These are phyloP conservation scores for Coemansia sp. DNA, from an alignment of 192 early-diverging fungal genomes.

Conservation along the genomic window DNA sequence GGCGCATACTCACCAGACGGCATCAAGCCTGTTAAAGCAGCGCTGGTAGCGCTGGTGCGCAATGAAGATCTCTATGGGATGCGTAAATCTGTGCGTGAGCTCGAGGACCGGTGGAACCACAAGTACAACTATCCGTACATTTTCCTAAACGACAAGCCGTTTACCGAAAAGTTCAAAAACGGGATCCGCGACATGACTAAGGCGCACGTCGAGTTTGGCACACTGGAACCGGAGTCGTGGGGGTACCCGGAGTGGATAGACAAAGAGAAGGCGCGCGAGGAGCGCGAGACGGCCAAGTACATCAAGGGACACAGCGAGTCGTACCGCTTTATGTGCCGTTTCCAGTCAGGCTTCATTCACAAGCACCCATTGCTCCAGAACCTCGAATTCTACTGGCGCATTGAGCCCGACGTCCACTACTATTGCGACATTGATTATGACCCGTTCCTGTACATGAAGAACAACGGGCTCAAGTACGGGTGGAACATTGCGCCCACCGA, in stretches of 20 bases:
- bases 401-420: slow-evolving; percentile 61
- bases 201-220: slow-evolving; percentile 34
- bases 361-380: slow-evolving; percentile 56
- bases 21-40: slow-evolving; percentile 53
- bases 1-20: slow-evolving; percentile 23
- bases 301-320: slow-evolving; percentile 45
- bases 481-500: slow-evolving; percentile 59
- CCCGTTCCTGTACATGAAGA: slow-evolving; percentile 58
- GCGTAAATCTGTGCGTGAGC: slow-evolving; percentile 55
- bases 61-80: slow-evolving; percentile 66
- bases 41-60: slow-evolving; percentile 64
- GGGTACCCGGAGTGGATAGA: slow-evolving; percentile 50
- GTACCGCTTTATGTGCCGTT: slow-evolving; percentile 50
- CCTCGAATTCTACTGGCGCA: slow-evolving; percentile 62
- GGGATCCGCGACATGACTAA: slow-evolving; percentile 44
- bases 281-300: slow-evolving; percentile 27
- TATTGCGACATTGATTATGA: slow-evolving; percentile 59
- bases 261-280: slow-evolving; percentile 32
- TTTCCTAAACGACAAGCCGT: slow-evolving; percentile 75
- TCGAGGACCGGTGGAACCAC: slow-evolving; percentile 73
- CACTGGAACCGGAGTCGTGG: slow-evolving; percentile 41
- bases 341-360: slow-evolving; percentile 54
- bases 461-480: slow-evolving; percentile 51
- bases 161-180: slow-evolving; percentile 65
- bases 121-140: slow-evolving; percentile 81